Percentiles rank a stretch among this genome's conserved stretches.
Conservation (phyloP, 2,329 filamentous ascomycete genomes). For the Arthrobotrys musiformis region DNA sequence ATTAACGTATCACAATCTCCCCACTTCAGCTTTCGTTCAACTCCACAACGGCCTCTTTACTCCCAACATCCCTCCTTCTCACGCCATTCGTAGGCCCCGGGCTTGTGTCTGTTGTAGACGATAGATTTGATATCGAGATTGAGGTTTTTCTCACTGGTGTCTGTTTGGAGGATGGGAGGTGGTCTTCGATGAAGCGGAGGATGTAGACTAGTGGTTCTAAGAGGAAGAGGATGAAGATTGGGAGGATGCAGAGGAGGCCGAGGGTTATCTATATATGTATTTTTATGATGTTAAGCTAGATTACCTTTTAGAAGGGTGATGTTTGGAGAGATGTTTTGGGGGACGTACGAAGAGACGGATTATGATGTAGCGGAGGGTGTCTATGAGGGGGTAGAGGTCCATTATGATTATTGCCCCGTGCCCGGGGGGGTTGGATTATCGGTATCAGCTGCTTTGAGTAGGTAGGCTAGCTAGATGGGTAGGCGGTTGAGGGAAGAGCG, state of each 20-base stretch:
- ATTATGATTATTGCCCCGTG: slow-evolving; percentile 11
- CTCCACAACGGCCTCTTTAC: slow-evolving; percentile 3
- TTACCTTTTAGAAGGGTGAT: too few relatives aligned
- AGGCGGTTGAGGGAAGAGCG: too few relatives aligned
- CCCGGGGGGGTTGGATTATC: too few relatives aligned
- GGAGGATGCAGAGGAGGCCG: slow-evolving; percentile 39
- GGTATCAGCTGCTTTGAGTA: background rate
- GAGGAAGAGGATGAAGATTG: slow-evolving; percentile 44
- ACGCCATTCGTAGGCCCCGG: slow-evolving; percentile 1
- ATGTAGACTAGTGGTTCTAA: slow-evolving; percentile 52
- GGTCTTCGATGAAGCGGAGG: slow-evolving; percentile 40
- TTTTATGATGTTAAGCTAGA: too few relatives aligned
- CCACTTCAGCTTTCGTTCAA: background rate
- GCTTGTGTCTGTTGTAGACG: slow-evolving; percentile 40
- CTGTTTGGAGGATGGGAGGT: slow-evolving; percentile 32
- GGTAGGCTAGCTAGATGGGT: too few relatives aligned
- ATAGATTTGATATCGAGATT: slow-evolving; percentile 30
- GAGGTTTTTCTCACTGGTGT: slow-evolving; percentile 25
- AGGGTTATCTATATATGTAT: slow-evolving; percentile 27
- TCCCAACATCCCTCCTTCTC: background rate
- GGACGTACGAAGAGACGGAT: slow-evolving; percentile 52
- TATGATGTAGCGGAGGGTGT: slow-evolving; percentile 42
- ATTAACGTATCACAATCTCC: background rate
- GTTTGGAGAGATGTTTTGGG: background rate
- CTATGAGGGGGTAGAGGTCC: slow-evolving; percentile 45